phyloP scores from a whole-genome alignment of 352 stramenopile species.

The Pythium angustatum region DNA sequence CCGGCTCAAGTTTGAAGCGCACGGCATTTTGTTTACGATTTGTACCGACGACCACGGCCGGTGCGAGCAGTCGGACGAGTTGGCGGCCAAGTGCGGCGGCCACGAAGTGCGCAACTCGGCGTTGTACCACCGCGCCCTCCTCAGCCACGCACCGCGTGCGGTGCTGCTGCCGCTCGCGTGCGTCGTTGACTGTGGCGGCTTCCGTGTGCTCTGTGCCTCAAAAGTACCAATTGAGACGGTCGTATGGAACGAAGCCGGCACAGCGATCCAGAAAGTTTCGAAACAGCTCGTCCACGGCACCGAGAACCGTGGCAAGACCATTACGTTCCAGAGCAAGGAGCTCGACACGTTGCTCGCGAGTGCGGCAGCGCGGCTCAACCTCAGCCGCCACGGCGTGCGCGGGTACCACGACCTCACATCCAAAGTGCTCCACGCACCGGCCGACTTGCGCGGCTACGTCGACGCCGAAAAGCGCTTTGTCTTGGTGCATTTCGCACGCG shows the following conservation, averaged over 20 bases:
- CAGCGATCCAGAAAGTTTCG: constrained; percentile 52
- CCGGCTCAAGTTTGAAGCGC: constrained; percentile 78
- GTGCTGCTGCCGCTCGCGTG: constrained; percentile 77
- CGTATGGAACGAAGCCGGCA: constrained; percentile 62
- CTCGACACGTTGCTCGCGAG: constrained; percentile 68
- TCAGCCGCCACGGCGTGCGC: constrained; percentile 82
- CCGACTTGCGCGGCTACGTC: constrained; percentile 83
- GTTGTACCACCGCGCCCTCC: constrained; percentile 66
- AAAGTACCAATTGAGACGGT: constrained; percentile 84
- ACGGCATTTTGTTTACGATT: constrained; percentile 91
- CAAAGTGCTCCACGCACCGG: constrained; percentile 74
- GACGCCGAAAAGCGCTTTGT: constrained; percentile 54
- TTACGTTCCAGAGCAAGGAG: constrained; percentile 80
- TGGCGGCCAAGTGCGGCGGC: constrained; percentile 80
- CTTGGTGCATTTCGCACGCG: constrained; percentile 83
- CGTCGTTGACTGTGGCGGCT: constrained; percentile 88
- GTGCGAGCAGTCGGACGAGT: constrained; percentile 90
- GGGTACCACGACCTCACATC: constrained; percentile 88
- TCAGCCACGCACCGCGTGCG: constrained; percentile 29
- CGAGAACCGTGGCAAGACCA: constrained; percentile 77
- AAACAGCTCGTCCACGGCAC: constrained; percentile 88
- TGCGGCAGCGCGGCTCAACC: constrained; percentile 71
- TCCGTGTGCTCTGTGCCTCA: constrained; percentile 81
- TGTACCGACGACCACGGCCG: constrained; percentile 90
- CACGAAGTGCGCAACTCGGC: constrained; percentile 83